Evolutionary conservation across 2,329 filamentous ascomycete species (phyloP).

Genomic region (Pseudocercospora vitis): DNA sequence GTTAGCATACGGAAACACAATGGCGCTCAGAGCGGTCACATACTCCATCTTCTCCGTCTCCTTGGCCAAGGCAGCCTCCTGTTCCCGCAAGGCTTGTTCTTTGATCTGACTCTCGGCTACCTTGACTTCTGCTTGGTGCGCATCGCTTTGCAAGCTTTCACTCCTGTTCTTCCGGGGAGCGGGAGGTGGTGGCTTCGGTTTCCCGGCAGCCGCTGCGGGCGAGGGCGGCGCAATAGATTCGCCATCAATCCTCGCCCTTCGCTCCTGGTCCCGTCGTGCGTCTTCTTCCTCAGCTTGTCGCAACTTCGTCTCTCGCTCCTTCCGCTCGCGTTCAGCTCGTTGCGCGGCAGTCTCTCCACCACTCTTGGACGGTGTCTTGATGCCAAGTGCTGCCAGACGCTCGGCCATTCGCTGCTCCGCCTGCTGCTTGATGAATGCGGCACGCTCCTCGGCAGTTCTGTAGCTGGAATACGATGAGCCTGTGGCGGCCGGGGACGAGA

Average conservation of each 20-base stretch:
- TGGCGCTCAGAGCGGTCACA: conserved; percentile 39
- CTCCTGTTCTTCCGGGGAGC: conserved; percentile 70
- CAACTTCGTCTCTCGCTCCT: conserved; percentile 82
- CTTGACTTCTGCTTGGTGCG: conserved; percentile 58
- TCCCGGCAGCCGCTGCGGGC: conserved; percentile 42
- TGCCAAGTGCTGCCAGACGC: conserved; percentile 85
- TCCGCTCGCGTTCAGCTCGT: conserved; percentile 81
- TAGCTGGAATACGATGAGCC: conserved; percentile 76
- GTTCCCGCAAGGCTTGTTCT: conserved; percentile 60
- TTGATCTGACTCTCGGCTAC: conserved; percentile 57
- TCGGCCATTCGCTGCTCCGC: conserved; percentile 97
- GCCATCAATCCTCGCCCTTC: conserved; percentile 77
- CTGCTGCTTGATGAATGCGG: conserved; percentile 95
- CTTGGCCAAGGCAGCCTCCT: conserved; percentile 73
- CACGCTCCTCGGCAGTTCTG: conserved; percentile 87
- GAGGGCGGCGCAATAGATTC: conserved; percentile 67
- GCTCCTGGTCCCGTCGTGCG: conserved; percentile 79
- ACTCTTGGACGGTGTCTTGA: conserved; percentile 77
- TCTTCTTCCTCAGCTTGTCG: conserved; percentile 93
- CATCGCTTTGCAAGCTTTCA: conserved; percentile 58
- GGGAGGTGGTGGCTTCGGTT: conserved; percentile 59
- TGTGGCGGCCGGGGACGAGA: conserved; percentile 48
- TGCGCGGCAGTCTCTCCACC: conserved; percentile 76
- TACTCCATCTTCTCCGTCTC: conserved; percentile 80
- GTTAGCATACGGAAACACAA: conserved; percentile 30